Percentiles rank a stretch among this genome's conserved stretches.
phyloP scores from a whole-genome alignment of 495 filamentous ascomycete species.

The Patellaria atrata region DNA sequence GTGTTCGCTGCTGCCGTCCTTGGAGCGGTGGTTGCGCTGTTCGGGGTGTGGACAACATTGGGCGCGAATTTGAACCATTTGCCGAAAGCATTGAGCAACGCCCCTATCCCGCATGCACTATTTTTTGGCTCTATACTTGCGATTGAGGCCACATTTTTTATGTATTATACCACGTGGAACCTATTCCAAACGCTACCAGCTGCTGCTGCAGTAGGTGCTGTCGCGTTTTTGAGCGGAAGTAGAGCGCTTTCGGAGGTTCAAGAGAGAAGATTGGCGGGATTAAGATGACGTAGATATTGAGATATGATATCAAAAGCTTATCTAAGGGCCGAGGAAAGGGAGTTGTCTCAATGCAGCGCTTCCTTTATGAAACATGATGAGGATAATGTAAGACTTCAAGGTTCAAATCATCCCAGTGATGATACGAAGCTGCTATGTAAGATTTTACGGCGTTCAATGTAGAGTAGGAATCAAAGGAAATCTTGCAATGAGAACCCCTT shows the following conservation, averaged over 20 bases:
- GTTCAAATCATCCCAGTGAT: too few relatives aligned
- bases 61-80: conserved; percentile 79
- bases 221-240: conserved; percentile 76
- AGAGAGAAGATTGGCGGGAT: conserved; percentile 63
- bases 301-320: too few relatives aligned
- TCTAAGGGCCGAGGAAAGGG: too few relatives aligned
- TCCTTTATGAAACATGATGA: too few relatives aligned
- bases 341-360: too few relatives aligned
- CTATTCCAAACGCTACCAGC: conserved; percentile 80
- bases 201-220: conserved; percentile 46
- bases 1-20: conserved; percentile 60
- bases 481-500: too few relatives aligned
- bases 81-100: conserved; percentile 50
- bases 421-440: too few relatives aligned
- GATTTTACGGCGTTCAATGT: too few relatives aligned
- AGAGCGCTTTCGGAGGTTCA: conserved; percentile 90
- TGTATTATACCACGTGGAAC: conserved; percentile 91
- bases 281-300: conserved; percentile 58
- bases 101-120: conserved; percentile 61
- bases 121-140: conserved; percentile 75
- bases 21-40: conserved; percentile 54
- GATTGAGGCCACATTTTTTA: conserved; percentile 83
- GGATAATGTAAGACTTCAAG: too few relatives aligned
- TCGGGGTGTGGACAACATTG: conserved; percentile 59
- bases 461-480: too few relatives aligned